phyloP scores from a whole-genome alignment of 129 eudicot genomes.

The Flaveria trinervia region DNA sequence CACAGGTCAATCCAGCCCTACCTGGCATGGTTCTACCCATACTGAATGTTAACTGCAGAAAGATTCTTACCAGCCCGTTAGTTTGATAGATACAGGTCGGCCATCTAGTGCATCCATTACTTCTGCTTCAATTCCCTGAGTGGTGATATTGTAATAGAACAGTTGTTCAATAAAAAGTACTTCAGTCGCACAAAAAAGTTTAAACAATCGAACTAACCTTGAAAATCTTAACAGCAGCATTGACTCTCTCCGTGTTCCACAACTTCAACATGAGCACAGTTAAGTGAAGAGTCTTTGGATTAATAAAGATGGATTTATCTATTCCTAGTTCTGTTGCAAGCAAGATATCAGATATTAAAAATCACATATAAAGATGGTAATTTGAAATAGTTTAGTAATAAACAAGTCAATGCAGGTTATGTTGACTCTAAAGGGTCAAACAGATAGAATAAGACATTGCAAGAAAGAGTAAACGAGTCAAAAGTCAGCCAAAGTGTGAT shows the following conservation, averaged over 20 bases:
- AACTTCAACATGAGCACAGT: slow-evolving; percentile 95
- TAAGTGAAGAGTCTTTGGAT: slow-evolving; percentile 89
- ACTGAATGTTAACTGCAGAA: slow-evolving; percentile 8
- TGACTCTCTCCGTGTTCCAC: slow-evolving; percentile 85
- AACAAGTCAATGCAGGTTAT: neutral
- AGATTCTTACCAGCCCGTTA: slow-evolving; percentile 75
- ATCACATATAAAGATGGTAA: neutral
- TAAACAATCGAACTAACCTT: slow-evolving; percentile 44
- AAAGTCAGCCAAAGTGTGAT: neutral
- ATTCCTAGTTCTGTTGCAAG: slow-evolving; percentile 65
- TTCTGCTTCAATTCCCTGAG: slow-evolving; percentile 67
- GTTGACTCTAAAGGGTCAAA: neutral
- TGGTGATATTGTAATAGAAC: slow-evolving; percentile 27
- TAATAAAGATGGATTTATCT: slow-evolving; percentile 79
- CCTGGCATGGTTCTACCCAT: neutral
- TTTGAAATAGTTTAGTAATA: neutral
- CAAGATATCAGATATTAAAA: slow-evolving; percentile 22
- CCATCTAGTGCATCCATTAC: slow-evolving; percentile 65
- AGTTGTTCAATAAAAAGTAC: neutral
- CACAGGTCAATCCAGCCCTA: neutral
- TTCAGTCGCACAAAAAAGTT: neutral
- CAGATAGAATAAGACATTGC: neutral
- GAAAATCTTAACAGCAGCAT: slow-evolving; percentile 73
- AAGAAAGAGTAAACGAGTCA: neutral
- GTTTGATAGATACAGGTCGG: slow-evolving; percentile 65